Base-by-base conservation (phyloP, 129 eudicot species). In the Lonicera japonica region DNA sequence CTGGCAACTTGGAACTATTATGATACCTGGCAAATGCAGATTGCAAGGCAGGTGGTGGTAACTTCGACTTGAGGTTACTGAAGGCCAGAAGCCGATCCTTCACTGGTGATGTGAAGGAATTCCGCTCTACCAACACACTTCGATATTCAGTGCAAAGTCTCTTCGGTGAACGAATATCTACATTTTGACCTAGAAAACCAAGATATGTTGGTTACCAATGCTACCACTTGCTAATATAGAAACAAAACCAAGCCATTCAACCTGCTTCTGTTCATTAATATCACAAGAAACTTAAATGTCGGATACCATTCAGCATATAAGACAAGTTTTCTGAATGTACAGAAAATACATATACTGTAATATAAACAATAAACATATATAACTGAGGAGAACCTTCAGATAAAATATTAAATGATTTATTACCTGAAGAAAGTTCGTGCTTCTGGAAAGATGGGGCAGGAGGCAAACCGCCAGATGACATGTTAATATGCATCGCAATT, bases 1-100 rank as follows among this genome's bases (percentile, higher is more conserved):
- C 41, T 47, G 18, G 25, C 66, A 61, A 14, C 45, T 39, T 25
- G 29, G 24, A 72, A 29, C 41, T 40, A 11, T 34, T 8, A 25
- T 7, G n/a, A 58, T 70, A 88, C 99, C 92, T 94, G 63, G 99
- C 96, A 75, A 94, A 94, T 21, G 89, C 96, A 34, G 94, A 88
- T 78, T 94, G 99, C 84, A 88, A 71, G 36, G 90, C 90, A 52
- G 96, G 96, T 1, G 88, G 83, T 22, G 79, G 75, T 19, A 86
- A 64, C 82, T 82, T 94, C 45, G 86, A 71, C 67, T 88, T 94
- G 54, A 82, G 74, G 74, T 92, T 85, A 73, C 80, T 82, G 12
- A 86, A 58, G 67, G 75, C 88, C 70, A 80, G 55, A 67, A 85
- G 65, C 18, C 87, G 99, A 70, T 94, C 99, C 77, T 94, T 94